Evolutionary conservation across 2,329 filamentous ascomycete genomes (phyloP), one percentile per base, ranked within the genome.

Genomic region (Sporothrix inflata): DNA sequence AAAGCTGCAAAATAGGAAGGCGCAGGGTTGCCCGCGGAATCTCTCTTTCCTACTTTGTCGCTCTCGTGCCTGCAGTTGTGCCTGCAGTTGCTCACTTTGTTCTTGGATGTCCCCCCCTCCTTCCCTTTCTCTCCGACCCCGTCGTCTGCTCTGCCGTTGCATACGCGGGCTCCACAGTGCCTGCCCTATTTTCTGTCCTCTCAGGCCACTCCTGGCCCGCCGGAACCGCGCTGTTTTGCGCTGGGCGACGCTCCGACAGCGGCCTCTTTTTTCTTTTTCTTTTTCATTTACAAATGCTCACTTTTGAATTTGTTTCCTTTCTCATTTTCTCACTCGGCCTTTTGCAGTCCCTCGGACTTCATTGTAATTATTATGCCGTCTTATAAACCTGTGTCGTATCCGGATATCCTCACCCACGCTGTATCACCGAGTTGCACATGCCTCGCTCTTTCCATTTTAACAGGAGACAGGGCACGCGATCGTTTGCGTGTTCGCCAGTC

Each of bases 201-300:
- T 66, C 45, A 67, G 27, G 5, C 27, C 65, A 66, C 1, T n/a
- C 9, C 6, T 49, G 24, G 38, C 19, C 60, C 57, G 57, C 38
- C 60, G 38, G 60, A 65, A 45, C 60, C 60, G 60, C 21, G n/a
- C 21, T 38, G 42, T 34, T 21, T 49, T 66, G 42, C 27, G 42
- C 42, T 49, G 63, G 38, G 24, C n/a, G 9, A 40, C 65, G 24
- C 47, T 69, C 66, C 66, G 66, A 69, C 47, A 69, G 66, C 66
- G 66, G 65, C 30, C 49, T 42, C 34, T 24, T 51, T 38, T 65
- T 65, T 45, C 16, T 45, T 11, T 38, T 65, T 65, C 9, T 11
- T 45, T 11, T 61, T 40, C 27, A 40, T 61, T 21, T 49, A 49
- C 47, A 49, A 49, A 49, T 49, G 47, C 47, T 9, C 2, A 49